Conservation (phyloP, 371 early-diverging fungal genomes). For the Syncephalis fuscata region DNA sequence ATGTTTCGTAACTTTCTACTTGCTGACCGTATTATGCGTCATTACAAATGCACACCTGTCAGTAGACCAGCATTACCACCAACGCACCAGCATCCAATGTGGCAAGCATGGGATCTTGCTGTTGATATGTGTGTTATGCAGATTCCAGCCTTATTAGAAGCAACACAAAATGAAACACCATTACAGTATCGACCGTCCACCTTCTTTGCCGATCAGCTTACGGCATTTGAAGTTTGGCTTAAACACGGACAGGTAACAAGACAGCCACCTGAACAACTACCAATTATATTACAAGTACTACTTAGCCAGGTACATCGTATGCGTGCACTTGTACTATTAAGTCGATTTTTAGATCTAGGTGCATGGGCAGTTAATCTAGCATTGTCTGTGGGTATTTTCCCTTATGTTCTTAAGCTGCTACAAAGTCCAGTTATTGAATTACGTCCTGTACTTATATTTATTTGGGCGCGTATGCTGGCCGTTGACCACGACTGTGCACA, state of each 20-base stretch:
- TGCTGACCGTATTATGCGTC: constrained; percentile 89
- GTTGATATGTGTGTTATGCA: constrained; percentile 87
- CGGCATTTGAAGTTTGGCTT: constrained; percentile 95
- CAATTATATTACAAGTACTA: constrained; percentile 90
- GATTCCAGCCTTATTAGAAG: constrained; percentile 53
- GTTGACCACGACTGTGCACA: constrained; percentile 79
- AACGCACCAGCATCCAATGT: constrained; percentile 90
- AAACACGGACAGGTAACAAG: constrained; percentile 46
- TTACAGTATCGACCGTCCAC: constrained; percentile 59
- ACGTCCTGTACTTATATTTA: constrained; percentile 83
- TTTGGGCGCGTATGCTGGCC: constrained; percentile 92
- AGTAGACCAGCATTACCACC: constrained; percentile 68
- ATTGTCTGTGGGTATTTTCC: constrained; percentile 88
- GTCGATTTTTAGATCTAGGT: constrained; percentile 84
- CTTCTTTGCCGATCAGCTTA: constrained; percentile 90
- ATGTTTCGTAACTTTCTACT: constrained; percentile 90
- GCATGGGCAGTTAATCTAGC: constrained; percentile 92
- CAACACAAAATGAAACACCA: constrained; percentile 29
- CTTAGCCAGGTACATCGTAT: constrained; percentile 87
- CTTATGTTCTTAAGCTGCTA: constrained; percentile 90
- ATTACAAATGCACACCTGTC: constrained; percentile 80
- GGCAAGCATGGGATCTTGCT: constrained; percentile 93
- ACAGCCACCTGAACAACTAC: constrained; percentile 81
- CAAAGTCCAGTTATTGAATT: constrained; percentile 87
- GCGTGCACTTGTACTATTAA: constrained; percentile 78